phyloP scores from a whole-genome alignment of 1,284 basidiomycete species.

The Thelephora terrestris region DNA sequence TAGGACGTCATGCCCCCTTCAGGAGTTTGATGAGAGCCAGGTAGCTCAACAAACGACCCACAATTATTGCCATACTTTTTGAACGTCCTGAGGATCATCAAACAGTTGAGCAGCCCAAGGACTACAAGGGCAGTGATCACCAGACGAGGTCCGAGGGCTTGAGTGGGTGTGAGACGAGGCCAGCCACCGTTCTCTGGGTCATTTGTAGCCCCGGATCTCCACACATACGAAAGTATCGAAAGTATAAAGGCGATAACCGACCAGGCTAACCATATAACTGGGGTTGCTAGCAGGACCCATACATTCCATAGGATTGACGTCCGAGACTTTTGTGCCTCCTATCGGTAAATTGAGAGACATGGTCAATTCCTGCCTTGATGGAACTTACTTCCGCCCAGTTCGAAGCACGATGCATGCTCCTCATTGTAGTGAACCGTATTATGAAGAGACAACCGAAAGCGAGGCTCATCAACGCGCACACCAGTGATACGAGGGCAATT shows the following conservation, averaged over 20 bases:
- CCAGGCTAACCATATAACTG: conserved; percentile 69
- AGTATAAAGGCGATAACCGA: conserved; percentile 61
- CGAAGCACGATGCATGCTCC: conserved; percentile 64
- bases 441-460: conserved; percentile 72
- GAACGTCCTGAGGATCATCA: conserved; percentile 52
- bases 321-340: conserved; percentile 60
- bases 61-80: conserved; percentile 30
- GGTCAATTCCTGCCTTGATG: background rate
- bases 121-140: conserved; percentile 44
- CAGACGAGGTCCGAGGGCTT: conserved; percentile 44
- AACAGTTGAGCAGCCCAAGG: conserved; percentile 54
- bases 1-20: too few relatives aligned
- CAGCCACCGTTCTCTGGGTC: conserved; percentile 29
- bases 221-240: conserved; percentile 62
- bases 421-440: conserved; percentile 69
- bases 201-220: conserved; percentile 49
- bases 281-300: conserved; percentile 69
- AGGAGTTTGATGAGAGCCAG: too few relatives aligned
- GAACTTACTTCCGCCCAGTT: conserved; percentile 63
- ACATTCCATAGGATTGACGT: conserved; percentile 70
- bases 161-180: conserved; percentile 17
- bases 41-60: too few relatives aligned
- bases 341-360: conserved; percentile 3
- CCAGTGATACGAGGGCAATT: conserved; percentile 53
- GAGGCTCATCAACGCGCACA: conserved; percentile 63